These are phyloP conservation scores for Fusarium buxicola DNA, from an alignment of 2,329 filamentous ascomycete genomes.

Conservation along the genomic window DNA sequence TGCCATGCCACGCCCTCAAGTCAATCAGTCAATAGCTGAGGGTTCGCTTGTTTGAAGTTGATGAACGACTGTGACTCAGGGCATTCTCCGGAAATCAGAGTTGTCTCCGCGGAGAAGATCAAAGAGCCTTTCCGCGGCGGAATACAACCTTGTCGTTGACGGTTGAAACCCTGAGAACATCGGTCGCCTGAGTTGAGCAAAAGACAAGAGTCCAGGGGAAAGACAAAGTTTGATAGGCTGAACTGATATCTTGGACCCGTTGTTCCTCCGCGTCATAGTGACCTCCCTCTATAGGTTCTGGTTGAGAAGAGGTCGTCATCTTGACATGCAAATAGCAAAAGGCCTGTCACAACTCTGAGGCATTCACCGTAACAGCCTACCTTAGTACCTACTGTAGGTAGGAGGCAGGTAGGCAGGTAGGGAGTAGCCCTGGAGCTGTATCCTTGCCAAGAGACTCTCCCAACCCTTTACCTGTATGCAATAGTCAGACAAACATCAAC, in stretches of 20 bases:
- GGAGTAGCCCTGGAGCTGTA: constrained; percentile 12
- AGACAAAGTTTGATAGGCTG: constrained; percentile 8
- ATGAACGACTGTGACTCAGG: constrained; percentile 11
- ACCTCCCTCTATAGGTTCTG: neutral
- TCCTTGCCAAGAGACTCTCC: constrained; percentile 23
- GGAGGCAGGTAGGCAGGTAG: too few relatives aligned
- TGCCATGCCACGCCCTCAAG: constrained; percentile 12
- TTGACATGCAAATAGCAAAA: neutral
- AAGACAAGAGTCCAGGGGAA: constrained; percentile 9
- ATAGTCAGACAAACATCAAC: constrained; percentile 32
- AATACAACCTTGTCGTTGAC: constrained; percentile 1
- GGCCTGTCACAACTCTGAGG: constrained; percentile 14
- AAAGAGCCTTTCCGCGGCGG: constrained; percentile 5
- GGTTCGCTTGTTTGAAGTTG: constrained; percentile 22
- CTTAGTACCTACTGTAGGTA: too few relatives aligned
- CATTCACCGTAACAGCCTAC: constrained; percentile 6
- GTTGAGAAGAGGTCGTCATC: constrained; percentile 2
- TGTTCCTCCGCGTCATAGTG: constrained; percentile 33
- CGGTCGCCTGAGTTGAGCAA: constrained; percentile 13
- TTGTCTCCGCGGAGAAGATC: constrained; percentile 22
- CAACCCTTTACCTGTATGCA: constrained; percentile 30
- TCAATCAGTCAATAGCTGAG: constrained; percentile 32
- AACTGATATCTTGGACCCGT: constrained; percentile 20
- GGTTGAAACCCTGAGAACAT: constrained; percentile 21
- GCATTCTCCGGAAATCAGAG: constrained; percentile 4